Percentiles rank a stretch among this genome's conserved stretches.
phyloP scores from a whole-genome alignment of 495 filamentous ascomycete genomes.

The Penicillium canescens region DNA sequence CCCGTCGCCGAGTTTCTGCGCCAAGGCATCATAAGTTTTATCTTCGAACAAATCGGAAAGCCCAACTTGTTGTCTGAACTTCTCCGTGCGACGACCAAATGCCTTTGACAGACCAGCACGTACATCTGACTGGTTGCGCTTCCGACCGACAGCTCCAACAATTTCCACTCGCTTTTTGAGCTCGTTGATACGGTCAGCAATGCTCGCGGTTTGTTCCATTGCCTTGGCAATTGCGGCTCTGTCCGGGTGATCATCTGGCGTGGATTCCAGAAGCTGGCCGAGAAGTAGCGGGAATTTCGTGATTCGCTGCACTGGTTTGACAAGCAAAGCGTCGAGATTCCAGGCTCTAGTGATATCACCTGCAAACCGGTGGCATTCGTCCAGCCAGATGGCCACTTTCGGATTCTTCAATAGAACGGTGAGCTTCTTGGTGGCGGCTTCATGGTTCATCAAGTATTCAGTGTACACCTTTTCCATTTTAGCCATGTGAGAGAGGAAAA shows the following conservation, averaged over 20 bases:
- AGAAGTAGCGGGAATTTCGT: constrained; percentile 90
- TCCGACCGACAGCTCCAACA: constrained; percentile 80
- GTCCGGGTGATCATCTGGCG: constrained; percentile 81
- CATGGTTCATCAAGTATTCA: constrained; percentile 83
- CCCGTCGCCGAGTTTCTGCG: constrained; percentile 81
- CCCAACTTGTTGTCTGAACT: constrained; percentile 67
- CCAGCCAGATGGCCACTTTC: constrained; percentile 84
- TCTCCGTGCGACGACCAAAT: constrained; percentile 83
- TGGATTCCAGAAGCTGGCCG: constrained; percentile 72
- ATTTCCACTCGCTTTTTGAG: constrained; percentile 88
- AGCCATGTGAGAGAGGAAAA: constrained; percentile 70
- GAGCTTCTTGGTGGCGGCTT: constrained; percentile 77
- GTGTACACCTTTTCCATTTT: constrained; percentile 84
- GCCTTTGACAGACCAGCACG: constrained; percentile 79
- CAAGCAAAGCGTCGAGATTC: constrained; percentile 89
- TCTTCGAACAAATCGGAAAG: constrained; percentile 72
- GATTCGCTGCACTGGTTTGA: constrained; percentile 93
- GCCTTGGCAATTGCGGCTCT: constrained; percentile 63
- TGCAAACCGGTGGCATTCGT: constrained; percentile 85
- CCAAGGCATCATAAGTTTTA: constrained; percentile 69
- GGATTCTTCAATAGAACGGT: constrained; percentile 67
- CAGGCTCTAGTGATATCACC: constrained; percentile 88
- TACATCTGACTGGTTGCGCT: constrained; percentile 89
- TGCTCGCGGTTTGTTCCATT: constrained; percentile 61
- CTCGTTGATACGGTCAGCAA: constrained; percentile 85